Percentiles rank a stretch among this genome's conserved stretches.
Evolutionary conservation across 192 early-diverging fungal species (phyloP).

Genomic region (Obelidium mucronatum): DNA sequence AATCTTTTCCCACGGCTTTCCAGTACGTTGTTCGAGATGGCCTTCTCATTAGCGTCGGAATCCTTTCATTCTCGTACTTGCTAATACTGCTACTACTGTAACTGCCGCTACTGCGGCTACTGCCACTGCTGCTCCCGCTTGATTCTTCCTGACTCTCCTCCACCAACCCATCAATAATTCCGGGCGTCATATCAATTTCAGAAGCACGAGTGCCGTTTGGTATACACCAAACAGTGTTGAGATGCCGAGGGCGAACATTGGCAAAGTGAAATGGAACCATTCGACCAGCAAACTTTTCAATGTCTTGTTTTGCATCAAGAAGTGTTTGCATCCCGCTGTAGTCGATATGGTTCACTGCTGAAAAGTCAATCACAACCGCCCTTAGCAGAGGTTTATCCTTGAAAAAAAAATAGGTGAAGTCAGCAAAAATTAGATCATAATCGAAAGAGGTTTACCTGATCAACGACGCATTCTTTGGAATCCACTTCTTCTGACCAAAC

Average conservation of each 20-base stretch:
- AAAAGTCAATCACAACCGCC: constrained; percentile 83
- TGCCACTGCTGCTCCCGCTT: too few species aligned
- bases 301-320: constrained; percentile 67
- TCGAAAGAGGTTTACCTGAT: neutral
- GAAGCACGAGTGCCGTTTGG: too few species aligned
- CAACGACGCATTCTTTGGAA: neutral
- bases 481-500: constrained; percentile 10
- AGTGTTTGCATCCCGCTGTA: constrained; percentile 80
- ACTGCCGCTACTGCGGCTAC: too few species aligned
- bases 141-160: too few species aligned
- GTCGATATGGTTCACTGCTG: constrained; percentile 80
- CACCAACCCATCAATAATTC: too few species aligned
- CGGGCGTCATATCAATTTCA: too few species aligned
- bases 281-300: constrained; percentile 58
- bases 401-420: neutral
- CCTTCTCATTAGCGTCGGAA: too few species aligned
- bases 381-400: constrained; percentile 59
- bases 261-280: constrained; percentile 64
- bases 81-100: too few species aligned
- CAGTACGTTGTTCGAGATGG: too few species aligned
- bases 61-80: too few species aligned
- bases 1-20: too few species aligned
- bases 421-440: neutral
- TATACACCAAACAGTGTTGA: too few species aligned
- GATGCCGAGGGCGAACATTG: constrained; percentile 37